Conservation (phyloP, 805 yeast genomes). For the Starmerella bombicola region DNA sequence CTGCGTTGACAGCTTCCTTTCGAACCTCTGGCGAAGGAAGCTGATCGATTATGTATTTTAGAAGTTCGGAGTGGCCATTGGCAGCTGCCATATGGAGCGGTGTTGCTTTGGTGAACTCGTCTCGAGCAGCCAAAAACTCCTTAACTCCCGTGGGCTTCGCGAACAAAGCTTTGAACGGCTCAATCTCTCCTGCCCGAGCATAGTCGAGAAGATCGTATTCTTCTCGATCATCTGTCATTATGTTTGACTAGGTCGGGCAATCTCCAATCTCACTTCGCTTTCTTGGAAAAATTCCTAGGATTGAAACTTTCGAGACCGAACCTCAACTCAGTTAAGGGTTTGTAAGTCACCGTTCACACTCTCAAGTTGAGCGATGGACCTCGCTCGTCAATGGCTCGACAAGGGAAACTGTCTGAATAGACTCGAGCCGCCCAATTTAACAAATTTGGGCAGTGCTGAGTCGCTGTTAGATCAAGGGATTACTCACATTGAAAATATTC, state of each 20-base stretch:
- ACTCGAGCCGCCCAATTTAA: neutral
- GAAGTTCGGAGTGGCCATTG: constrained; percentile 70
- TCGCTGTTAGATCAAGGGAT: neutral
- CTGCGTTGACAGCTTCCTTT: constrained; percentile 35
- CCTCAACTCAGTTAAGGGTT: neutral
- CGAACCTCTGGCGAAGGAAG: constrained; percentile 27
- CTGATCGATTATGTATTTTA: constrained; percentile 45
- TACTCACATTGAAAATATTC: neutral
- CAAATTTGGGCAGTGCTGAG: neutral
- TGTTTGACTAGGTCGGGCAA: too few species aligned
- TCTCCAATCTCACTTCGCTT: too few species aligned
- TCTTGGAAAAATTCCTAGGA: too few species aligned
- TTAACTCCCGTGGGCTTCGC: constrained; percentile 29
- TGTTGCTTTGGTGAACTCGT: constrained; percentile 53
- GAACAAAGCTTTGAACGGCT: constrained; percentile 56
- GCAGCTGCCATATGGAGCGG: constrained; percentile 94
- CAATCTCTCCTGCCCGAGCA: constrained; percentile 80
- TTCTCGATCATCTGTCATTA: constrained; percentile 8
- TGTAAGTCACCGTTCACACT: neutral
- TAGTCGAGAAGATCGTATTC: constrained; percentile 45
- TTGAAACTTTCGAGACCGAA: too few species aligned
- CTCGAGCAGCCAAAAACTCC: constrained; percentile 43
- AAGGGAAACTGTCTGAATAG: neutral
- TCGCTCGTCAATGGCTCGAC: constrained; percentile 15
- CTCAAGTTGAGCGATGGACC: constrained; percentile 9